Evolutionary conservation across 768 basidiomycete species (phyloP).

Genomic region (Trametes sanguinea): DNA sequence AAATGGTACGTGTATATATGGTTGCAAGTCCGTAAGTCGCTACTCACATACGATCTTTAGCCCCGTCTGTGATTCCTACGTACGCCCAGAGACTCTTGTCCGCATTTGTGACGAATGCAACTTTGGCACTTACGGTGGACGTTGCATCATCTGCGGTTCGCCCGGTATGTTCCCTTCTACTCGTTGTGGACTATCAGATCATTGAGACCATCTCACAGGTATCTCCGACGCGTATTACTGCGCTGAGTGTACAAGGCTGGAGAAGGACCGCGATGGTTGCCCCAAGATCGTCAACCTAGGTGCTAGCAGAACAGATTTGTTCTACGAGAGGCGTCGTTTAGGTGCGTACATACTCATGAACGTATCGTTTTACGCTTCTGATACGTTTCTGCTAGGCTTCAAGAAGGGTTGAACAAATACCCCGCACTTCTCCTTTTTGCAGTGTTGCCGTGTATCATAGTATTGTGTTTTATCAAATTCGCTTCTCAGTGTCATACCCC

Average conservation of each 20-base stretch:
- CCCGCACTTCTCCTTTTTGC: background rate
- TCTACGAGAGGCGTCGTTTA: conserved; percentile 86
- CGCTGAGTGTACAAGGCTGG: conserved; percentile 93
- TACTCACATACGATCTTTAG: conserved; percentile 42
- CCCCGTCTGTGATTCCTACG: conserved; percentile 98
- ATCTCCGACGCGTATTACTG: conserved; percentile 99
- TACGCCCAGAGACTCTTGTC: conserved; percentile 96
- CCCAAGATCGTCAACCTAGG: conserved; percentile 98
- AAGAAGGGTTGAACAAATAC: conserved; percentile 51
- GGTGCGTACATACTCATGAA: conserved; percentile 47
- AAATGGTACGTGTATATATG: conserved; percentile 74
- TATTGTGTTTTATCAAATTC: too few species aligned
- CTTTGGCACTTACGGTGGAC: conserved; percentile 95
- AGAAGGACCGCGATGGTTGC: conserved; percentile 98
- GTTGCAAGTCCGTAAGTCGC: background rate
- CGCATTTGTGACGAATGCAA: conserved; percentile 99
- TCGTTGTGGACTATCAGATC: too few species aligned
- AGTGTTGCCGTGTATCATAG: background rate
- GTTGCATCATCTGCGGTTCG: conserved; percentile 97
- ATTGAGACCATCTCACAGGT: conserved; percentile 47
- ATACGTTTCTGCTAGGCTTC: conserved; percentile 50
- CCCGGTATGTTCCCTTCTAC: conserved; percentile 58
- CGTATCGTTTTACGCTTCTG: background rate
- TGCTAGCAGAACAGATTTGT: conserved; percentile 87
- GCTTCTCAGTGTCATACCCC: too few species aligned